Evolutionary conservation across 192 early-diverging fungal species (phyloP).

Genomic region (Coemansia sp.): DNA sequence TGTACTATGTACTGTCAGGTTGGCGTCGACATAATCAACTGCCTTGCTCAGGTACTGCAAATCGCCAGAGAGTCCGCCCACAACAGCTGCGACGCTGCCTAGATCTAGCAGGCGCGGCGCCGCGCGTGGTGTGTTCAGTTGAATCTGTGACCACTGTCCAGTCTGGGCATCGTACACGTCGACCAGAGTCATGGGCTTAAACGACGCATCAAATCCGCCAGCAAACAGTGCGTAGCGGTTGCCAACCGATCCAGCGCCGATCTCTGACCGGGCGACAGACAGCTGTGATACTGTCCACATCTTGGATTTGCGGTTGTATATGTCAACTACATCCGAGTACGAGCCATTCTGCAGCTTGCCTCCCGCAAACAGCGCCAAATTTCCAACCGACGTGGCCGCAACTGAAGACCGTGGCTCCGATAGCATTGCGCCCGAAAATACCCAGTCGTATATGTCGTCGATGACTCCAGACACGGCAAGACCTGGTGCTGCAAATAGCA

Average conservation of each 20-base stretch:
- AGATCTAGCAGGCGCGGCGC: conserved; percentile 41
- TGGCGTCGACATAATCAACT: conserved; percentile 33
- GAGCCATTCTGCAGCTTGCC: conserved; percentile 40
- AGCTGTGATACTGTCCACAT: conserved; percentile 39
- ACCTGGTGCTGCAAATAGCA: background rate
- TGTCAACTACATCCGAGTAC: conserved; percentile 45
- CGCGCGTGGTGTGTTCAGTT: conserved; percentile 23
- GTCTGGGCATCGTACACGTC: conserved; percentile 51
- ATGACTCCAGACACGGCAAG: conserved; percentile 7
- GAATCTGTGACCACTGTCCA: conserved; percentile 27
- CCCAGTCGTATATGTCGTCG: conserved; percentile 24
- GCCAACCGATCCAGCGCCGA: conserved; percentile 41
- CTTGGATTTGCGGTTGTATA: conserved; percentile 33
- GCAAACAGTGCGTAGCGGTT: conserved; percentile 53
- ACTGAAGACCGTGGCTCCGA: conserved; percentile 36
- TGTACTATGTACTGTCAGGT: conserved; percentile 15
- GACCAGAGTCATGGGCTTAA: conserved; percentile 34
- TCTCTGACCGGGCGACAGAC: conserved; percentile 28
- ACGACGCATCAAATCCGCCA: conserved; percentile 40
- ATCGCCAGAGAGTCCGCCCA: conserved; percentile 50
- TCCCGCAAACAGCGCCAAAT: conserved; percentile 50
- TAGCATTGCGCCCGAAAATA: conserved; percentile 36
- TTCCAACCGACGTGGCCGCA: conserved; percentile 36
- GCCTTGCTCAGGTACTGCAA: conserved; percentile 51
- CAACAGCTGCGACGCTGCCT: conserved; percentile 23